Evolutionary conservation across 805 yeast species (phyloP).

Genomic region (Metschnikowia baotianmanensis): DNA sequence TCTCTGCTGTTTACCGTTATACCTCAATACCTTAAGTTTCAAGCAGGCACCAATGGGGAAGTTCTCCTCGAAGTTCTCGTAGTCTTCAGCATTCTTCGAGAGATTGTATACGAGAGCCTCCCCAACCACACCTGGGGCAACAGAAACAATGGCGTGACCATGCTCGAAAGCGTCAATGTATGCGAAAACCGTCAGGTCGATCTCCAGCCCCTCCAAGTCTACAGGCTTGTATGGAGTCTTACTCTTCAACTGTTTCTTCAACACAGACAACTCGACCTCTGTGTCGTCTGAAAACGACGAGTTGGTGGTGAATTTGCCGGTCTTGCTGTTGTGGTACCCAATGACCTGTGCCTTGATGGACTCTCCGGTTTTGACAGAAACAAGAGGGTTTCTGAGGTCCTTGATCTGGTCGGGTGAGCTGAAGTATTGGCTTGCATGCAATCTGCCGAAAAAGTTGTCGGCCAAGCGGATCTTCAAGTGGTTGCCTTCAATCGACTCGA

Average conservation of each 20-base stretch:
- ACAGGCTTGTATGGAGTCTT: conserved; percentile 14
- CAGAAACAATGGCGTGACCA: conserved; percentile 64
- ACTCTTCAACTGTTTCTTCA: conserved; percentile 38
- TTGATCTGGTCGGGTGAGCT: conserved; percentile 51
- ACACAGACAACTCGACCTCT: conserved; percentile 62
- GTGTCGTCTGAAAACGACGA: conserved; percentile 47
- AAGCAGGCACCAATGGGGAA: conserved; percentile 75
- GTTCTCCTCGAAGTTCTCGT: conserved; percentile 49
- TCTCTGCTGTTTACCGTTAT: conserved; percentile 54
- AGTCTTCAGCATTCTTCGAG: conserved; percentile 49
- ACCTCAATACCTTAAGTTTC: conserved; percentile 50
- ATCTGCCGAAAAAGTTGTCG: conserved; percentile 74
- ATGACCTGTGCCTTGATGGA: conserved; percentile 60
- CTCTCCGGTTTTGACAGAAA: conserved; percentile 57
- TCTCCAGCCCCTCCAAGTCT: conserved; percentile 30
- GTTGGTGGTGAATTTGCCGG: conserved; percentile 63
- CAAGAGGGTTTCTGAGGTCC: conserved; percentile 57
- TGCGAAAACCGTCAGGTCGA: conserved; percentile 53
- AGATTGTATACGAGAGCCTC: conserved; percentile 64
- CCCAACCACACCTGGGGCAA: conserved; percentile 69
- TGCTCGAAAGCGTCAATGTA: conserved; percentile 63
- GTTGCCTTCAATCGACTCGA: conserved; percentile 64
- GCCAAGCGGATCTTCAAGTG: conserved; percentile 76
- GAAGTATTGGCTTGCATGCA: conserved; percentile 72
- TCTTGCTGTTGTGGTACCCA: conserved; percentile 73